Base-by-base conservation (phyloP, 129 eudicot species). In the Saposhnikovia divaricata region DNA sequence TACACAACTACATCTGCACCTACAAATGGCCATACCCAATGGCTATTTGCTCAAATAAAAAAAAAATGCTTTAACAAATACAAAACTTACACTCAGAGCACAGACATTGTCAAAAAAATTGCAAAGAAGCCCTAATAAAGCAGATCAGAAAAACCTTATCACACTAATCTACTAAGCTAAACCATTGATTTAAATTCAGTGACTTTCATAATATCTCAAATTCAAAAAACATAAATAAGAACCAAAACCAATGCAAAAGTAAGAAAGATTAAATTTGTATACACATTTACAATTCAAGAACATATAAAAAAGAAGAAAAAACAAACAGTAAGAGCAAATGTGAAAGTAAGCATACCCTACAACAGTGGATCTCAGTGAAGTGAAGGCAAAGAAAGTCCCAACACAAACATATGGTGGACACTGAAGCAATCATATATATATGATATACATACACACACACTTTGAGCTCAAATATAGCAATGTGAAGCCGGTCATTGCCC, bases 321-420 rank as follows among this genome's bases (percentile, higher is more conserved):
- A 15, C 27, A n/a, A 1, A 31, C 23, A 31, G 23, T 31, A 68
- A 68, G 23, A 27, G 73, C 73, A 16, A 83, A 61, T 61, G 69
- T 61, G 69, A 75, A 84, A 87, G 87, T 76, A 78, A 51, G 31
- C 90, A 82, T 86, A 86, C 87, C 98, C 97, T 92, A 86, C 96
- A 79, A 86, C 93, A 79, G 57, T 81, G 84, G 97, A 91, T 91
- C 97, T 88, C 89, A 91, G 69, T 86, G 89, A 85, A 88, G 91
- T 88, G 85, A 85, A 83, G 79, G 80, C 87, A 91, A 87, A 90
- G 89, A 81, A 82, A 88, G 63, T 66, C 76, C 80, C 78, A 82
- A 83, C 31, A 82, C 77, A 71, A 71, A 50, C 80, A 72, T 23
- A 61, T 78, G 55, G 74, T 42, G 75, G 80, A 13, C 43, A 68